Evolutionary conservation across 2,329 filamentous ascomycete genomes (phyloP).

Genomic region (Taxawa tesnikishii): DNA sequence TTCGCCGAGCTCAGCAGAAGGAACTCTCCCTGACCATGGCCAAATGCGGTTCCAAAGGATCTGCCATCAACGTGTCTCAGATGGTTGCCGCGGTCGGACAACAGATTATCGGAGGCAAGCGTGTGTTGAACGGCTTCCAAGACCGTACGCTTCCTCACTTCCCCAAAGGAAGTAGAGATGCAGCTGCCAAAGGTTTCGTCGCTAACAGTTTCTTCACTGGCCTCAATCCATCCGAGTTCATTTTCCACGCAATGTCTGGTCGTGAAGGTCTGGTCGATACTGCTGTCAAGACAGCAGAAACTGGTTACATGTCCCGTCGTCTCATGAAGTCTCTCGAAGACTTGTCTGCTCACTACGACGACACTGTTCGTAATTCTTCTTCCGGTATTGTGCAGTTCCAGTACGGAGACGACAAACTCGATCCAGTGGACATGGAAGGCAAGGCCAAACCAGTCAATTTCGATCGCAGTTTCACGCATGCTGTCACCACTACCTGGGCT

Average conservation of each 20-base stretch:
- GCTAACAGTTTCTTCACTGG: conserved; percentile 95
- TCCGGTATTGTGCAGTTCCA: conserved; percentile 91
- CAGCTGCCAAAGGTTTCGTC: conserved; percentile 94
- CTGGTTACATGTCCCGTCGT: conserved; percentile 95
- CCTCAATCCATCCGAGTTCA: conserved; percentile 78
- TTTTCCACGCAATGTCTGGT: conserved; percentile 97
- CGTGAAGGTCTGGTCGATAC: conserved; percentile 98
- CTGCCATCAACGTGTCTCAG: conserved; percentile 94
- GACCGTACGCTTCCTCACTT: conserved; percentile 92
- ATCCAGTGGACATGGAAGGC: conserved; percentile 96
- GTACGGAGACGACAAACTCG: conserved; percentile 89
- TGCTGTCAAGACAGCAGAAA: conserved; percentile 96
- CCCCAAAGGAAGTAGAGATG: conserved; percentile 79
- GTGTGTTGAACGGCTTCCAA: conserved; percentile 92
- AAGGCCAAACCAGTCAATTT: conserved; percentile 87
- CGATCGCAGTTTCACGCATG: conserved; percentile 77
- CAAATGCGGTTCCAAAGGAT: conserved; percentile 92
- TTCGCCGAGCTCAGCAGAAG: conserved; percentile 79
- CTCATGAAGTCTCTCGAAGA: conserved; percentile 98
- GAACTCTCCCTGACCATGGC: conserved; percentile 97
- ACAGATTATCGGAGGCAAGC: conserved; percentile 88
- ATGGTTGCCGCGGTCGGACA: conserved; percentile 97
- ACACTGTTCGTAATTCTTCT: conserved; percentile 84
- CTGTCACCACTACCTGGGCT: conserved; percentile 62
- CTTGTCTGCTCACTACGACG: conserved; percentile 82